Evolutionary conservation across 495 filamentous ascomycete species (phyloP).

Genomic region (Penicillium goetzii): DNA sequence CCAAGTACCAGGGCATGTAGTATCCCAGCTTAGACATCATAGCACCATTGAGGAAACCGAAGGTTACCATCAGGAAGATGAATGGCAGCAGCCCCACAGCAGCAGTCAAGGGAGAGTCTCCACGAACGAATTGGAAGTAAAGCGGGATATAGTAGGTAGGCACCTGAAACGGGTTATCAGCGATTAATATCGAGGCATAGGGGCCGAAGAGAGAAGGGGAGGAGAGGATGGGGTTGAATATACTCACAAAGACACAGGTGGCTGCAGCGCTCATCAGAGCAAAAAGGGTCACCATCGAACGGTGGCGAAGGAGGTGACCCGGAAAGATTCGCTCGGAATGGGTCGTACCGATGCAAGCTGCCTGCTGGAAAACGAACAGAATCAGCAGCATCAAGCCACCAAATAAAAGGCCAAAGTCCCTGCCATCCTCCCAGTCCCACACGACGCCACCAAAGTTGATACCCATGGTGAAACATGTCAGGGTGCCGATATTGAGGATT

Average conservation of each 20-base stretch:
- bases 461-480: constrained; percentile 51
- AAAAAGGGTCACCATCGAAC: constrained; percentile 42
- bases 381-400: constrained; percentile 56
- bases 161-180: constrained; percentile 13
- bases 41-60: constrained; percentile 52
- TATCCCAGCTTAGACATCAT: constrained; percentile 53
- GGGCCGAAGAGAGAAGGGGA: no score
- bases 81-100: constrained; percentile 64
- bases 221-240: no score
- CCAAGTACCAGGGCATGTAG: constrained; percentile 64
- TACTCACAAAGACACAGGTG: constrained; percentile 26
- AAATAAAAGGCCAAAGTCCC: constrained; percentile 57
- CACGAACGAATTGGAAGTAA: constrained; percentile 62
- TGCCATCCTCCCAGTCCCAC: constrained; percentile 58
- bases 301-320: constrained; percentile 43
- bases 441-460: constrained; percentile 58
- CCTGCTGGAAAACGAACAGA: constrained; percentile 54
- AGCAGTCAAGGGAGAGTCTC: constrained; percentile 51
- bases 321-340: constrained; percentile 55
- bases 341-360: constrained; percentile 54
- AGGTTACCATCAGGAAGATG: constrained; percentile 52
- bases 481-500: constrained; percentile 44
- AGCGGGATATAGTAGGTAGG: constrained; percentile 50
- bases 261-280: constrained; percentile 21
- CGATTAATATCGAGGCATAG: background rate